Evolutionary conservation across 768 basidiomycete genomes (phyloP).

Genomic region (Mycena vulgaris): DNA sequence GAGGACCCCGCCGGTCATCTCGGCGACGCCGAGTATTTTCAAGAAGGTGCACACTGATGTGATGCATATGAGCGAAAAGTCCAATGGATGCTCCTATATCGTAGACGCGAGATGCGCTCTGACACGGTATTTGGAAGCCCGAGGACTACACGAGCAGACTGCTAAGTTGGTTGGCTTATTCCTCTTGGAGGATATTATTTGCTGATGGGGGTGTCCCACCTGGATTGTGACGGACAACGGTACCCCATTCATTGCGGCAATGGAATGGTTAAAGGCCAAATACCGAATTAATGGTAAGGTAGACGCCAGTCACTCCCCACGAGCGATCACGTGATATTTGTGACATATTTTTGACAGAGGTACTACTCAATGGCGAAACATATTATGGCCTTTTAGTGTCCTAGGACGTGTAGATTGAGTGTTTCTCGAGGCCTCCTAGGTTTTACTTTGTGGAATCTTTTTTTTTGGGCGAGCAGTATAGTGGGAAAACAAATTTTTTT

Average conservation of each 20-base stretch:
- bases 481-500: no score
- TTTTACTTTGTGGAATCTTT: no score
- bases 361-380: no score
- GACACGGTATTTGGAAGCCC: conserved; percentile 41
- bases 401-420: no score
- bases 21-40: conserved; percentile 45
- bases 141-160: conserved; percentile 41
- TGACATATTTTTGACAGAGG: no score
- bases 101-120: conserved; percentile 46
- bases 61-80: conserved; percentile 43
- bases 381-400: no score
- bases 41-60: conserved; percentile 45
- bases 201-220: conserved; percentile 54
- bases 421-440: no score
- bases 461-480: no score
- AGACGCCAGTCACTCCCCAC: no score
- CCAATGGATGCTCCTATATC: conserved; percentile 42
- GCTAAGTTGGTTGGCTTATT: conserved; percentile 40
- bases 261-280: conserved; percentile 33
- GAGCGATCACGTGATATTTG: no score
- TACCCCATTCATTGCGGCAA: conserved; percentile 45
- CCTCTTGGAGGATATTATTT: conserved; percentile 50
- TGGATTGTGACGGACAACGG: no score
- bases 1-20: conserved; percentile 46
- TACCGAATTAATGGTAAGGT: conserved; percentile 56